Conservation (phyloP, 1,284 basidiomycete genomes). For the Volvariella surrecta region DNA sequence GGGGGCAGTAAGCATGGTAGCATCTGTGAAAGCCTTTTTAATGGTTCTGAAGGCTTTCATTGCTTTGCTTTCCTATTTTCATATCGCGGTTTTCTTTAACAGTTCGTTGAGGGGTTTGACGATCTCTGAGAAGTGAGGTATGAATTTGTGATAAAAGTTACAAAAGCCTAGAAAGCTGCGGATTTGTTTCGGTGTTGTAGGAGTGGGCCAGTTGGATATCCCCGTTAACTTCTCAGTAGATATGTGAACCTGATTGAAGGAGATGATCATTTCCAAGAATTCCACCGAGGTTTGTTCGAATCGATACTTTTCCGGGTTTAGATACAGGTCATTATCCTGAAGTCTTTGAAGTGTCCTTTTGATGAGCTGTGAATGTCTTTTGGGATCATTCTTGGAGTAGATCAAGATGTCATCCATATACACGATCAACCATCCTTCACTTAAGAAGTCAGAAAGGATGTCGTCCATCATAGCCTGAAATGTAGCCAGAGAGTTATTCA, state of each 20-base stretch:
- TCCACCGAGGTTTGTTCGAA: conserved; percentile 24
- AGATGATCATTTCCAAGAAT: conserved; percentile 33
- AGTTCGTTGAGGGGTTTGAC: conserved; percentile 16
- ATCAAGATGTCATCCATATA: conserved; percentile 13
- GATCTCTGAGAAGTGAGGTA: conserved; percentile 22
- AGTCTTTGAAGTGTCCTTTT: conserved; percentile 22
- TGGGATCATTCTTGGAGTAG: conserved; percentile 8
- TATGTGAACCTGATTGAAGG: conserved; percentile 24
- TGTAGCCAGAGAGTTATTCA: conserved; percentile 16
- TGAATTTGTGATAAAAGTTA: conserved; percentile 32
- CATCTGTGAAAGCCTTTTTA: conserved; percentile 15
- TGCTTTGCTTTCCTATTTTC: conserved; percentile 10
- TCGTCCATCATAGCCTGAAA: conserved; percentile 14
- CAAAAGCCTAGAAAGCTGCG: conserved; percentile 22
- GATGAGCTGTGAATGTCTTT: conserved; percentile 13
- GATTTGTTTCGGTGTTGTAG: conserved; percentile 14
- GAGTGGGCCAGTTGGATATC: conserved; percentile 15
- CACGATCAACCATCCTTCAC: not conserved
- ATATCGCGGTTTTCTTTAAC: conserved; percentile 12
- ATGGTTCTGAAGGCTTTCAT: conserved; percentile 13
- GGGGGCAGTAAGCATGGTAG: conserved; percentile 15
- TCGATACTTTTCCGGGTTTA: conserved; percentile 28
- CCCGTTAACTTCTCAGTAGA: conserved; percentile 28
- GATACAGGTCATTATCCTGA: conserved; percentile 18
- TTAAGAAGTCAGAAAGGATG: not conserved